Percentiles rank a stretch among this genome's conserved stretches.
Conservation (phyloP, 768 basidiomycete genomes). For the Lactarius tabidus region DNA sequence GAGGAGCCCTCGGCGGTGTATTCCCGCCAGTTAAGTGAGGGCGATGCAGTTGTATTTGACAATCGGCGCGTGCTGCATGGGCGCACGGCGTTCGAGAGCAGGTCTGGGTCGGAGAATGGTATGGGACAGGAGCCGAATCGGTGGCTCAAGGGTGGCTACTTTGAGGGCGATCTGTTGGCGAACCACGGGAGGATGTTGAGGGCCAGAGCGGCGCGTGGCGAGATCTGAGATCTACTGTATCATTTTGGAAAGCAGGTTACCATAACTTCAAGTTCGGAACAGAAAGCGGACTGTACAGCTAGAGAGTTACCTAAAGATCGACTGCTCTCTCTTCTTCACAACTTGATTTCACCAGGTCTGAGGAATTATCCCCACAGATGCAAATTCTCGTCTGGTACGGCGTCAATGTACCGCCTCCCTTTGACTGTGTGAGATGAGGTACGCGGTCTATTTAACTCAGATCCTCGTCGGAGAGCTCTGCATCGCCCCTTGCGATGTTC, state of each 20-base stretch:
- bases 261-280: background rate
- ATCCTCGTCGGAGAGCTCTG: slow-evolving; percentile 36
- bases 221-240: background rate
- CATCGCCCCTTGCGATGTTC: slow-evolving; percentile 39
- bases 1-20: slow-evolving; percentile 50
- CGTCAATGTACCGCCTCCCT: slow-evolving; percentile 39
- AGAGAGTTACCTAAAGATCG: background rate
- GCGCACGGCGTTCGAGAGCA: slow-evolving; percentile 67
- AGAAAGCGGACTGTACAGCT: background rate
- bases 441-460: slow-evolving; percentile 37
- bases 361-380: slow-evolving; percentile 35
- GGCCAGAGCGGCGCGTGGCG: slow-evolving; percentile 14
- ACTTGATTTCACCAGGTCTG: background rate
- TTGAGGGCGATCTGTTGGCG: slow-evolving; percentile 62
- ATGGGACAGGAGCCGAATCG: slow-evolving; percentile 47
- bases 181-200: slow-evolving; percentile 56
- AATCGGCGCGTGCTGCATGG: slow-evolving; percentile 89
- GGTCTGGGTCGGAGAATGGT: slow-evolving; percentile 26
- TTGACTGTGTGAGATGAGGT: slow-evolving; percentile 36
- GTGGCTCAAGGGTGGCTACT: slow-evolving; percentile 89
- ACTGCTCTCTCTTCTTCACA: background rate
- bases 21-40: slow-evolving; percentile 67
- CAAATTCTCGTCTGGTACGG: slow-evolving; percentile 22
- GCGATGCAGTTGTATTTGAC: slow-evolving; percentile 88
- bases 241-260: background rate